Conservation (phyloP, 352 stramenopile species). For the Pythium dissimile region DNA sequence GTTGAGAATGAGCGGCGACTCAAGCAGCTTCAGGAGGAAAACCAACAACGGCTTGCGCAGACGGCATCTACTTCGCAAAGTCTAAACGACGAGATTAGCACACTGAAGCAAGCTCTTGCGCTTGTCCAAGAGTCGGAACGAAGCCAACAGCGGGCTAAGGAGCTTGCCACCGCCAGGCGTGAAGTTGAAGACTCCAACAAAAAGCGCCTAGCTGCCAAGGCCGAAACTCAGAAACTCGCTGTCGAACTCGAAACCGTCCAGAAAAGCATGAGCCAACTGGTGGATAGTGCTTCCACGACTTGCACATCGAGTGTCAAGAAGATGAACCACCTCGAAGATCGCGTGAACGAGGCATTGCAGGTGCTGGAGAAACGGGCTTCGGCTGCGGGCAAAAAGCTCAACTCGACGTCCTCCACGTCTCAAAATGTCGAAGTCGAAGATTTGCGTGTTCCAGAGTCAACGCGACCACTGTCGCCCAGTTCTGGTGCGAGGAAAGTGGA, state of each 20-base stretch:
- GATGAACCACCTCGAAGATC: conserved; percentile 55
- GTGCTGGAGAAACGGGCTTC: conserved; percentile 60
- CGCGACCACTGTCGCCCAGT: conserved; percentile 31
- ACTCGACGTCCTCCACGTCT: conserved; percentile 15
- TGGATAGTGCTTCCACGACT: conserved; percentile 46
- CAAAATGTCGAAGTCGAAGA: conserved; percentile 43
- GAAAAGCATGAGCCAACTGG: conserved; percentile 53
- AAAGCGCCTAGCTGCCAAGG: conserved; percentile 75
- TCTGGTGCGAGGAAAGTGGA: conserved; percentile 56
- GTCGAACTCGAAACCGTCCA: conserved; percentile 70
- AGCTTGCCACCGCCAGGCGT: conserved; percentile 58
- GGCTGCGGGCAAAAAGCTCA: conserved; percentile 21
- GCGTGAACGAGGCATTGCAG: conserved; percentile 64
- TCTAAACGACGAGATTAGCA: conserved; percentile 55
- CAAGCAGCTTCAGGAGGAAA: conserved; percentile 60
- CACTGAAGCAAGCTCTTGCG: conserved; percentile 51
- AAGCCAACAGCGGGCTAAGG: conserved; percentile 63
- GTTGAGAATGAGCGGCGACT: conserved; percentile 63
- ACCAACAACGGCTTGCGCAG: conserved; percentile 42
- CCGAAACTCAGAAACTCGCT: conserved; percentile 75
- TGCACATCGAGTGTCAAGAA: conserved; percentile 59
- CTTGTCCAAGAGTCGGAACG: conserved; percentile 69
- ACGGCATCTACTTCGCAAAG: conserved; percentile 40
- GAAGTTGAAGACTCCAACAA: conserved; percentile 82
- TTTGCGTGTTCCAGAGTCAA: conserved; percentile 44